Evolutionary conservation across 257 asterid genomes (phyloP), one percentile per base, ranked within the genome.

Genomic region (Linderniella brevidens): DNA sequence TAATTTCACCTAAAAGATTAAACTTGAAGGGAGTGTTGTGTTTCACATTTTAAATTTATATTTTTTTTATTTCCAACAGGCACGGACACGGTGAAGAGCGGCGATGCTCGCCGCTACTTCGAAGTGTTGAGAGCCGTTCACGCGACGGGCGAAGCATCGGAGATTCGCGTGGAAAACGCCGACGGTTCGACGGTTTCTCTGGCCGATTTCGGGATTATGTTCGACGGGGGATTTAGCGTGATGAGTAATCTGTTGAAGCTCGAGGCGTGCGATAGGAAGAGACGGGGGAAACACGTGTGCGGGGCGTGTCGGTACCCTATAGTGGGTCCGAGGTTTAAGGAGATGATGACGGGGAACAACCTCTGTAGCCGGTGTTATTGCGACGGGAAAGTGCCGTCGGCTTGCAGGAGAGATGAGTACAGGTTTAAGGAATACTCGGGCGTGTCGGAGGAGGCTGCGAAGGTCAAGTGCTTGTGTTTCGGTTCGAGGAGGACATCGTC

Each of bases 221-320:
- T 90, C 53, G 96, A 85, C 58, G 96, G 93, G 93, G 99, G 94
- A 0, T 90, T 90, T 38, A 75, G 96, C 25, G 79, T 85, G n/a
- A 51, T 90, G 75, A 59, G 81, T 37, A 68, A 79, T 6, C 53
- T 90, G 14, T 9, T 79, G 74, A 90, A 72, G 76, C 99, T 90
- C 8, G 99, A 90, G 58, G 50, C 17, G 0, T 81, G 99, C 16
- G 99, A 90, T 18, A 73, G 99, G 70, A 79, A 75, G 56, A 93
- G 99, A 1, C 96, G 86, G 29, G 96, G 96, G 13, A 71, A 69
- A 53, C 94, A 85, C 46, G 73, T 73, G 35, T 90, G 99, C 53
- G 78, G 78, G 0, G 73, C 92, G 19, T 90, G 99, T 50, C 68
- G 83, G 13, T 90, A 85, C 25, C 96, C 94, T 1, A 70, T 90